Base-by-base conservation (phyloP, 345 rosid species). In the Reutealis trisperma region DNA sequence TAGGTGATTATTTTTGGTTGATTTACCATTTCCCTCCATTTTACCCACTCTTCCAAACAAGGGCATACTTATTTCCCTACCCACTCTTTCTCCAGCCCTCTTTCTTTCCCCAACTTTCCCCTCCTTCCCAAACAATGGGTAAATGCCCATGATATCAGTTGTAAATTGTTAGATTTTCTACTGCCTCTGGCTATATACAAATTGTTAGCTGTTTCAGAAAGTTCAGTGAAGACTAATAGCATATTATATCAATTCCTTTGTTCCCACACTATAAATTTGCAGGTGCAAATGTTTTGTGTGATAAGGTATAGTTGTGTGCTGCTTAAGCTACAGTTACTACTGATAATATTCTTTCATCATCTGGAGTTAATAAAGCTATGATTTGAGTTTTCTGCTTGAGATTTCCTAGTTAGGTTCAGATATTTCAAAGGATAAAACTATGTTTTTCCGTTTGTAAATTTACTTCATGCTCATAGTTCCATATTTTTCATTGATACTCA, bases 401-500 rank as follows among this genome's bases (percentile, higher is more conserved):
- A 64, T 19, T 42, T 25, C 30, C 1, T 45, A 1, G 60, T 49
- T 42, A 24, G n/a, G 59, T 19, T 54, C 22, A 54, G 30, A 16
- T 45, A 8, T 32, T 41, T 41, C 21, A 6, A 69, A 19, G 18
- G 27, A 49, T 6, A 3, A 2, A 6, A 10, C 19, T 25, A 16
- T 27, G 41, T 32, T 51, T 61, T 52, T 51, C 14, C 32, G 14
- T 30, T 22, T 34, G 32, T 22, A 75, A 52, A 57, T 59, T 70
- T 15, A 34, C 45, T 69, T 62, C 47, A 61, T 62, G 2, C 32
- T 32, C 19, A 24, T 32, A 42, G 37, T 37, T 75, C 42, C 24
- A 45, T 60, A 70, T 34, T 25, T 76, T 30, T 2, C n/a, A 25
- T 8, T 63, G 76, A 27, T 73, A 10, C 41, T 79, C 70, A 77